phyloP scores from a whole-genome alignment of 2,329 filamentous ascomycete species.

The Sporothrix luriei region DNA sequence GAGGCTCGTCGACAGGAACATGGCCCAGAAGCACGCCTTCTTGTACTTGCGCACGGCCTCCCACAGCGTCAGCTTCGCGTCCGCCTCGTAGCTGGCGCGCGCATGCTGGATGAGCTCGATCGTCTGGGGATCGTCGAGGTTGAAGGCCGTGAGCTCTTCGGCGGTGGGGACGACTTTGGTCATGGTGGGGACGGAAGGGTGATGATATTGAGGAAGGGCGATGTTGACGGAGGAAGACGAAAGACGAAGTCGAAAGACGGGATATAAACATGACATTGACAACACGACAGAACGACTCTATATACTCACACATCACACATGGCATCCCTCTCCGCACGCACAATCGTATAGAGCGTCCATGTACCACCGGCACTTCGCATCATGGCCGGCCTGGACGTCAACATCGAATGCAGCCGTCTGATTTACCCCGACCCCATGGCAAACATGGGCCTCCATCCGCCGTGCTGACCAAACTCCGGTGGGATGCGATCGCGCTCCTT shows the following conservation, averaged over 20 bases:
- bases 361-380: background rate
- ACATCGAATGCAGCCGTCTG: background rate
- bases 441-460: background rate
- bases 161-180: constrained; percentile 5
- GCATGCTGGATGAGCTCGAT: constrained; percentile 25
- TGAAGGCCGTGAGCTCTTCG: constrained; percentile 17
- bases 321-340: too few species aligned
- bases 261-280: too few species aligned
- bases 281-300: too few species aligned
- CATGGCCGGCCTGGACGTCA: too few species aligned
- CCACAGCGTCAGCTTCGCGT: constrained; percentile 7
- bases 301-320: too few species aligned
- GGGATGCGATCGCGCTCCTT: background rate
- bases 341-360: too few species aligned
- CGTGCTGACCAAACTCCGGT: background rate
- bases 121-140: constrained; percentile 23
- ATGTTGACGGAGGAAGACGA: too few species aligned
- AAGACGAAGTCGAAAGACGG: too few species aligned
- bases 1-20: constrained; percentile 24
- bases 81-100: constrained; percentile 11
- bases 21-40: constrained; percentile 21
- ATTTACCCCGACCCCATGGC: constrained; percentile 2
- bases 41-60: constrained; percentile 19
- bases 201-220: background rate
- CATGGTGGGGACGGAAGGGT: background rate